phyloP scores from a whole-genome alignment of 768 basidiomycete genomes.

The Lentinula guzmanii region DNA sequence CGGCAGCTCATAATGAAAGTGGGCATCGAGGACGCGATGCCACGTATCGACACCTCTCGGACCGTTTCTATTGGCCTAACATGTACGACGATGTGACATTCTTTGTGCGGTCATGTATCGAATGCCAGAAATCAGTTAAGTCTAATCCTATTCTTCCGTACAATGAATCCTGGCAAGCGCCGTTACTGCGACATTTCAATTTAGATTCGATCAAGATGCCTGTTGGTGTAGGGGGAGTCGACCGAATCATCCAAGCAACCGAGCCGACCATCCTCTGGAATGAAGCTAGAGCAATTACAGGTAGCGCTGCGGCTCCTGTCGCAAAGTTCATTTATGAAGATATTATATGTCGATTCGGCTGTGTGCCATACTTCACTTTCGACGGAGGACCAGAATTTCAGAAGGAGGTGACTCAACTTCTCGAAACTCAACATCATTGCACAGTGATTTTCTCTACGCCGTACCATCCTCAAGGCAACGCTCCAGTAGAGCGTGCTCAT shows the following conservation, averaged over 20 bases:
- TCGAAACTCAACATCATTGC: slow-evolving; percentile 18
- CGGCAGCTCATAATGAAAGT: slow-evolving; percentile 17
- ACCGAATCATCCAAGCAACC: slow-evolving; percentile 20
- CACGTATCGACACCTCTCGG: slow-evolving; percentile 9
- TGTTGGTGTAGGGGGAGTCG: slow-evolving; percentile 11
- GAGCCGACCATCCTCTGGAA: slow-evolving; percentile 17
- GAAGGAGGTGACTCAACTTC: slow-evolving; percentile 14
- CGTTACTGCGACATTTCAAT: neutral
- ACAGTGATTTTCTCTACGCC: slow-evolving; percentile 13
- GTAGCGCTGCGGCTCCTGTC: slow-evolving; percentile 9
- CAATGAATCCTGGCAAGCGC: no score
- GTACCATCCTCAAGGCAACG: slow-evolving; percentile 19
- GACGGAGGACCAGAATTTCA: slow-evolving; percentile 27
- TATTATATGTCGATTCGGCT: slow-evolving; percentile 20
- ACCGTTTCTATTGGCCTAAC: slow-evolving; percentile 11
- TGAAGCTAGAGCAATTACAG: slow-evolving; percentile 12
- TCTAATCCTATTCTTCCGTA: no score
- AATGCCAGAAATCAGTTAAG: no score
- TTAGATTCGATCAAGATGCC: slow-evolving; percentile 26
- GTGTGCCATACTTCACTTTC: slow-evolving; percentile 13
- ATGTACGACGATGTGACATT: no score
- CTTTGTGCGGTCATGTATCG: no score
- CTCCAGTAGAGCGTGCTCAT: slow-evolving; percentile 22
- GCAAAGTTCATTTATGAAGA: slow-evolving; percentile 24
- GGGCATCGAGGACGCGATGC: slow-evolving; percentile 26